Evolutionary conservation across 768 basidiomycete species (phyloP).

Genomic region (Lentinula edodes): DNA sequence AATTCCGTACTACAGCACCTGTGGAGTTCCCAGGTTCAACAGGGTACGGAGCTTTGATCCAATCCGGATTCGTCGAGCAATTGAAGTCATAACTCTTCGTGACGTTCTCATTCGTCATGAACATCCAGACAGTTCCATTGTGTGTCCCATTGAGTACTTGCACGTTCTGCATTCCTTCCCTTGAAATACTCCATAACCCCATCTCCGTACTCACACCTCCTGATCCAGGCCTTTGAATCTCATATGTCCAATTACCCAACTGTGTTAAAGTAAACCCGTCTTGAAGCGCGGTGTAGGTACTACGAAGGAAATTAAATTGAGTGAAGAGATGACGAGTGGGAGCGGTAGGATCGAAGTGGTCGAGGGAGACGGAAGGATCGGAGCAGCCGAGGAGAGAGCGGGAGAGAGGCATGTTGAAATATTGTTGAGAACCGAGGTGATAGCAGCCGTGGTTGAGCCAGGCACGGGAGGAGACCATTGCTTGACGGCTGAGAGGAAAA

Average conservation of each 20-base stretch:
- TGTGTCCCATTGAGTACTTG: slow-evolving; percentile 60
- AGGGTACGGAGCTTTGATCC: slow-evolving; percentile 79
- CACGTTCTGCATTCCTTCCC: slow-evolving; percentile 50
- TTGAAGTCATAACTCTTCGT: slow-evolving; percentile 60
- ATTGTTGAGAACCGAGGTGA: slow-evolving; percentile 82
- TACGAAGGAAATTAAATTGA: slow-evolving; percentile 69
- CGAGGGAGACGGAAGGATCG: slow-evolving; percentile 89
- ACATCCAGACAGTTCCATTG: slow-evolving; percentile 71
- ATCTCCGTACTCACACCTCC: slow-evolving; percentile 77
- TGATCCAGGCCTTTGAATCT: slow-evolving; percentile 79
- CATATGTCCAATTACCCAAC: slow-evolving; percentile 80
- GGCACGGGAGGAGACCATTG: slow-evolving; percentile 78
- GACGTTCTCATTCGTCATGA: slow-evolving; percentile 82
- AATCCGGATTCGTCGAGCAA: slow-evolving; percentile 44
- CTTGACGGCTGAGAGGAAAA: slow-evolving; percentile 62
- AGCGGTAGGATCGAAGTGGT: slow-evolving; percentile 90
- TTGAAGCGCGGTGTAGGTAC: slow-evolving; percentile 65
- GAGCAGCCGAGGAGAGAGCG: slow-evolving; percentile 75
- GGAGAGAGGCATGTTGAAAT: slow-evolving; percentile 89
- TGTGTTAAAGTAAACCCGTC: slow-evolving; percentile 86
- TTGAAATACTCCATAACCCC: slow-evolving; percentile 81
- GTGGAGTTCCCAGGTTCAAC: slow-evolving; percentile 31
- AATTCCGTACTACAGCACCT: slow-evolving; percentile 48
- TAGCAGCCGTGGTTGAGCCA: slow-evolving; percentile 97
- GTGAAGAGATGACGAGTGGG: slow-evolving; percentile 69